Base-by-base conservation (phyloP, 2,329 filamentous ascomycete genomes). In the Arthrobotrys conoides region DNA sequence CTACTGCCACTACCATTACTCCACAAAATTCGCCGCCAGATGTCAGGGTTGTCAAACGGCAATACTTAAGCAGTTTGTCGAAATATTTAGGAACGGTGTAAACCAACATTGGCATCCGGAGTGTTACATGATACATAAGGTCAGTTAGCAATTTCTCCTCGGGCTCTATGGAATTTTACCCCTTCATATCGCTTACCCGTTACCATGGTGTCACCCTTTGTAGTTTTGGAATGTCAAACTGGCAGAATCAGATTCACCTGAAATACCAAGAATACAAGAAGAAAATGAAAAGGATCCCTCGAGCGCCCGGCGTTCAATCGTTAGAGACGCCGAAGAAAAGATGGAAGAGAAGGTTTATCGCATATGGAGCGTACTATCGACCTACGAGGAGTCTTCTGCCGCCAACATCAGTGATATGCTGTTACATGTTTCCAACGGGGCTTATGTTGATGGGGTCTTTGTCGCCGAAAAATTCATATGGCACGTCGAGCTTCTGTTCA, bases 91-190 rank as follows among this genome's bases (percentile, higher is more conserved):
- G 82, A 98, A 98, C 84, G 95, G 95, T 1, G 93, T 97, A 84
- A 97, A 98, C 83, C 96, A 99, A 83, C 96, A 99, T 84, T 99
- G 96, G 96, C 96, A 99, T 84, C 96, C 96, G 1, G 96, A 99
- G 85, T 99, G 96, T 85, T 99, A 99, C 85, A 99, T 99, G 96
- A 99, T 99, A 80, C 96, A 99, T 86, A 99, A 99, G 81, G 82
- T 82, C 53, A 49, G 80, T 73, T 38, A 46, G 10, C n/a, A 2
- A 44, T 51, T 20, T 20, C 18, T 14, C 48, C 48, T 51, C 12
- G 2, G 12, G 16, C 20, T 22, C 5, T n/a, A 5, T 22, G 53
- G 53, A 36, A 38, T 59, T 22, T 24, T 14, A n/a, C 14, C n/a
- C n/a, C 27, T 41, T 38, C 48, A 33, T 27, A 36, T 68, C 53